Evolutionary conservation across 163 green algal genomes (phyloP).

Genomic region (Scenedesmus sp.): DNA sequence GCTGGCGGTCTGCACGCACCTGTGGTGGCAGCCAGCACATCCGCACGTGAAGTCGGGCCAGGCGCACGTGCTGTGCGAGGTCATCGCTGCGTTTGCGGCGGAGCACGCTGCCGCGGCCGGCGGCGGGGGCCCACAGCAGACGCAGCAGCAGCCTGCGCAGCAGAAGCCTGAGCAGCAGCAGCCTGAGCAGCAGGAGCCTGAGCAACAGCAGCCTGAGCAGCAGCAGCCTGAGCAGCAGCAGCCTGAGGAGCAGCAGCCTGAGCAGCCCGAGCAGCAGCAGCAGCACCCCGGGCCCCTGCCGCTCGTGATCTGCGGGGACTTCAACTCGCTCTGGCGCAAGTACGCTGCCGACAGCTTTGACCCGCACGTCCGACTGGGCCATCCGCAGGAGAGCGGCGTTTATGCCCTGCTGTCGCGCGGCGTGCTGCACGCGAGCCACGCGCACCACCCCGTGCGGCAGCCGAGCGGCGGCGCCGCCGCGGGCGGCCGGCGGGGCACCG

Average conservation of each 20-base stretch:
- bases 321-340: conserved; percentile 7
- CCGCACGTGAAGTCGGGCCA: conserved; percentile 64
- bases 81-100: conserved; percentile 37
- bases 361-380: no score
- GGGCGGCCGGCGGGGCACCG: no score
- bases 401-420: conserved; percentile 54
- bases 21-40: conserved; percentile 61
- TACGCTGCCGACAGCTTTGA: no score
- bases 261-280: neutral
- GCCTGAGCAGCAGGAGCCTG: neutral
- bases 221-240: neutral
- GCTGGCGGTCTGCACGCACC: conserved; percentile 55
- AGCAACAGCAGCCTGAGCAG: neutral
- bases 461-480: conserved; percentile 26
- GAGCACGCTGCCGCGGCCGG: neutral
- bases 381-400: conserved; percentile 36
- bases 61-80: conserved; percentile 52
- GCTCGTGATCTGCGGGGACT: neutral
- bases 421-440: conserved; percentile 42
- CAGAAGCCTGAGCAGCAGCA: neutral
- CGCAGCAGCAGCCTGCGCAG: neutral
- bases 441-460: conserved; percentile 63
- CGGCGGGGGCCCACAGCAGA: neutral
- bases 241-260: conserved; percentile 6
- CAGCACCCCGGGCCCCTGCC: neutral